Evolutionary conservation across 1,284 basidiomycete genomes (phyloP).

Genomic region (Sporisorium iseilematis-ciliati): DNA sequence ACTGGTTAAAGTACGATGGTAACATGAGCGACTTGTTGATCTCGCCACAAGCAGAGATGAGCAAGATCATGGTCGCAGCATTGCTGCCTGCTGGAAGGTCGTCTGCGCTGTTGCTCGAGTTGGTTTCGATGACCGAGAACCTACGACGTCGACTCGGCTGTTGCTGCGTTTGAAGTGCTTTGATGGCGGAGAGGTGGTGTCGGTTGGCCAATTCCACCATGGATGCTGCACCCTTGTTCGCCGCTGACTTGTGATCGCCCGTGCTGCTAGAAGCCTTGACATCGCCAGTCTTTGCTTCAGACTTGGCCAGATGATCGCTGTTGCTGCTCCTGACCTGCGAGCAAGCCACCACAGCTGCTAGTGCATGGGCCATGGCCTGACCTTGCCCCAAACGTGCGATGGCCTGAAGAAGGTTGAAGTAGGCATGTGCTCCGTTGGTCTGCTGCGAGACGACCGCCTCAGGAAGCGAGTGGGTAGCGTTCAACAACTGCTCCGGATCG

Average conservation of each 20-base stretch:
- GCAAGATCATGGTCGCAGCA: conserved; percentile 41
- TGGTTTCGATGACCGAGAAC: conserved; percentile 48
- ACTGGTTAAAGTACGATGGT: conserved; percentile 50
- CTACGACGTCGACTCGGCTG: conserved; percentile 47
- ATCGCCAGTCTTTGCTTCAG: not conserved
- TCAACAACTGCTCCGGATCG: conserved; percentile 30
- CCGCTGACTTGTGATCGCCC: not conserved
- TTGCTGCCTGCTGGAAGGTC: conserved; percentile 44
- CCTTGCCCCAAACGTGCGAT: conserved; percentile 38
- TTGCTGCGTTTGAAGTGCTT: conserved; percentile 43
- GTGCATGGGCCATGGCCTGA: conserved; percentile 48
- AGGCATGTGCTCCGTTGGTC: conserved; percentile 34
- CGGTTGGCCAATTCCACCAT: conserved; percentile 41
- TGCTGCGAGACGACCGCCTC: conserved; percentile 25
- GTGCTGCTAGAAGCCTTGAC: not conserved
- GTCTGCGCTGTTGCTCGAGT: conserved; percentile 12
- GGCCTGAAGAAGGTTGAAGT: conserved; percentile 30
- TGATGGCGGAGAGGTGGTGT: conserved; percentile 46
- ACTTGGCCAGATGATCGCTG: no score
- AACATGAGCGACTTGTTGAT: conserved; percentile 50
- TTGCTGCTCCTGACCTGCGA: conserved; percentile 14
- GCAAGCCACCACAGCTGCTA: conserved; percentile 36
- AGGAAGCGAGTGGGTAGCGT: conserved; percentile 13
- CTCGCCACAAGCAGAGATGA: conserved; percentile 40
- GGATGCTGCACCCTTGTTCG: not conserved